Base-by-base conservation (phyloP, 768 basidiomycete species). In the Mycena capillaripes region DNA sequence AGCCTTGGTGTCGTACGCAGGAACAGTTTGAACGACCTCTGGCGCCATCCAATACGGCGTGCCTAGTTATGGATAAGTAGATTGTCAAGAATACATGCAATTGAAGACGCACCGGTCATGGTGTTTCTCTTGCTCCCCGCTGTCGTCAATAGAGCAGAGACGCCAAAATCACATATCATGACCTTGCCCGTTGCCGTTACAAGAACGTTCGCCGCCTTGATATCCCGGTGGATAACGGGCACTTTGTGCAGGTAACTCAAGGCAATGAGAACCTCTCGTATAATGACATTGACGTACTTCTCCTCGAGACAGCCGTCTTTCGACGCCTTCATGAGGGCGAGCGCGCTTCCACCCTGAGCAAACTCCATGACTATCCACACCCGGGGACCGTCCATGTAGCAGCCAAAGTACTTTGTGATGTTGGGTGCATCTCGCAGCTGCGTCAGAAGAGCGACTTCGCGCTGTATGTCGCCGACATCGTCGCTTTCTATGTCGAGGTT, bases 31-130 rank as follows among this genome's bases (percentile, higher is more conserved):
- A 19, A 97, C 95, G 4, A 99, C 96, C 82, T 99, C 98, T 0
- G 98, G 98, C 0, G 98, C 98, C 98, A 99, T 99, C 97, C 97
- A 99, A 80, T 98, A 96, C 0, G 97, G 97, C 2, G 98, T 99
- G 2, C 98, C 98, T 72, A 59, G 19, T 42, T 34, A 17, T n/a
- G 48, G 10, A 55, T 6, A 52, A 16, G 38, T 17, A 11, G 40
- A 19, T 32, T 5, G 8, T 36, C n/a, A 46, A 17, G 52, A 10
- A n/a, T 36, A 16, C 12, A 17, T 27, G 32, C 48, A 25, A 21
- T 21, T 14, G 23, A 17, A 21, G n/a, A 44, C 53, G 40, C 34
- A 68, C 74, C 74, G 23, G 97, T 96, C 78, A 99, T 90, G 0
- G 98, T 99, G 62, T 97, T 96, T 27, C 98, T 91, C 81, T 99